A percentile compares a stretch with the other conserved stretches of the same genome.
These are phyloP conservation scores for Coemansia sp. DNA, from an alignment of 192 early-diverging fungal genomes.

Conservation along the genomic window DNA sequence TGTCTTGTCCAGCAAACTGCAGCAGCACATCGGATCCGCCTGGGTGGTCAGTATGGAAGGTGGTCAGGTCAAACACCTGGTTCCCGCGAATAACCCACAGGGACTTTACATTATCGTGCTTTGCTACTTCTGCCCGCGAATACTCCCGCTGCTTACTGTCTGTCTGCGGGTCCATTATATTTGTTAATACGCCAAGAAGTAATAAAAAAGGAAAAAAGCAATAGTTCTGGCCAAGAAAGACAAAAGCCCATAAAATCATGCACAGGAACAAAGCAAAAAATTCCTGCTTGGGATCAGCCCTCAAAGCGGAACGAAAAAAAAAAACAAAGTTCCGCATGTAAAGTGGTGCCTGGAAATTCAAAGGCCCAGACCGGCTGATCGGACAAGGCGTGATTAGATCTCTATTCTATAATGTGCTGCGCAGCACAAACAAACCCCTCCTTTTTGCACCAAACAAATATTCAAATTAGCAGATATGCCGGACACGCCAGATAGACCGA, in stretches of 20 bases:
- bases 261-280: conserved; percentile 1
- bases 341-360: background rate
- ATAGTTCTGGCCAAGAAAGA: background rate
- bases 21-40: conserved; percentile 87
- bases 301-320: background rate
- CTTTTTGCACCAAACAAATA: too few relatives aligned
- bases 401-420: too few relatives aligned
- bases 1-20: conserved; percentile 84
- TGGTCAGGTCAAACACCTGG: conserved; percentile 85
- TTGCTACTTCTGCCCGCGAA: conserved; percentile 66
- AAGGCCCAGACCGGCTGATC: background rate
- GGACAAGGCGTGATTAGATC: too few relatives aligned
- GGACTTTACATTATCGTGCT: conserved; percentile 66
- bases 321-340: background rate
- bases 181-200: conserved; percentile 1
- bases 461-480: background rate
- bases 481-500: conserved; percentile 8
- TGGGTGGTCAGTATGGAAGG: conserved; percentile 88
- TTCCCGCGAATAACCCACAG: conserved; percentile 80
- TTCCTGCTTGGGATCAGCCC: background rate
- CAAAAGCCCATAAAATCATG: background rate
- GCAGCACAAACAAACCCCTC: too few relatives aligned
- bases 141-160: conserved; percentile 51
- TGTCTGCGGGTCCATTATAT: background rate
- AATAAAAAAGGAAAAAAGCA: conserved; percentile 3